These are phyloP conservation scores for Cadophora luteo-olivacea DNA, from an alignment of 2,329 filamentous ascomycete species.

Conservation along the genomic window DNA sequence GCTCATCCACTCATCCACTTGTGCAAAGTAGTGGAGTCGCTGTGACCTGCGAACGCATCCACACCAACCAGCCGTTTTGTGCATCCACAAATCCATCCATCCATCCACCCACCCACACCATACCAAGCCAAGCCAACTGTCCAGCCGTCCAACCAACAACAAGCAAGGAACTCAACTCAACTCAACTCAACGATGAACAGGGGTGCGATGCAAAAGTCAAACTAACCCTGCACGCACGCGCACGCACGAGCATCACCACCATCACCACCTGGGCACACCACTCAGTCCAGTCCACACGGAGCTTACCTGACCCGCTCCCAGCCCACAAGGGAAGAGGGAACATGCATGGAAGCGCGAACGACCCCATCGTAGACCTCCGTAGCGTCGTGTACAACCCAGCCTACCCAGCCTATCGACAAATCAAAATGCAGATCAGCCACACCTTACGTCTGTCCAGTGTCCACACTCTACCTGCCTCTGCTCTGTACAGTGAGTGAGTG, in stretches of 20 bases:
- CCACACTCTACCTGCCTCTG: too few species aligned
- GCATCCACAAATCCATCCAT: background rate
- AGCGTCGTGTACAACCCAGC: background rate
- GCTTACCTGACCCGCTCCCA: background rate
- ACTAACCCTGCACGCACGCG: slow-evolving; percentile 13
- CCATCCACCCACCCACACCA: background rate
- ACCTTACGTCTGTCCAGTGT: background rate
- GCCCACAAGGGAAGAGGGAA: background rate
- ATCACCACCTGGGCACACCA: background rate
- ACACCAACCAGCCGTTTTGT: background rate
- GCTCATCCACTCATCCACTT: background rate
- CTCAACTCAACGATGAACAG: background rate
- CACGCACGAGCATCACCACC: slow-evolving; percentile 3
- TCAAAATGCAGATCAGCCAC: background rate
- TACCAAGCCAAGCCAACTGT: background rate
- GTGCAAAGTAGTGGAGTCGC: background rate
- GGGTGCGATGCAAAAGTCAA: background rate
- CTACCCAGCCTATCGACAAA: background rate
- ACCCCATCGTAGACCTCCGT: background rate
- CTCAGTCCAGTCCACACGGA: background rate
- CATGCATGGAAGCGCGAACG: slow-evolving; percentile 8
- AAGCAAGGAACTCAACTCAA: background rate
- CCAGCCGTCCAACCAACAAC: background rate
- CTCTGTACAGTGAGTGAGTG: too few species aligned
- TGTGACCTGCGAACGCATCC: background rate